Percentiles rank a stretch among this genome's conserved stretches.
These are phyloP conservation scores for Coniochaeta sp. DNA, from an alignment of 2,329 filamentous ascomycete species.

Conservation along the genomic window DNA sequence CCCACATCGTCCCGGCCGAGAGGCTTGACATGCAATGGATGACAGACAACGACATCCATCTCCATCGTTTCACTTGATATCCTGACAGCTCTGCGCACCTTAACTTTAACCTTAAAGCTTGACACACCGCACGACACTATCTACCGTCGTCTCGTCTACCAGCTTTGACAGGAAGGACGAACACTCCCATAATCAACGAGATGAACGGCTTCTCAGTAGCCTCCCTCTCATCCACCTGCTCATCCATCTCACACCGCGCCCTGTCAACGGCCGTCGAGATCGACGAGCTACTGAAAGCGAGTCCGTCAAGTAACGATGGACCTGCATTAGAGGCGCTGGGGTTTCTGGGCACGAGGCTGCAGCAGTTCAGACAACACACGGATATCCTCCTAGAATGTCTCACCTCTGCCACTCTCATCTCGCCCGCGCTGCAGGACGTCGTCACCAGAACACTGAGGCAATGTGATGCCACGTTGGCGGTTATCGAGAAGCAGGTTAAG, in stretches of 20 bases:
- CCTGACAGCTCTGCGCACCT: not conserved
- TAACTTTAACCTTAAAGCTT: not conserved
- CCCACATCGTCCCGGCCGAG: not conserved
- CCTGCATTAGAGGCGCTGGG: constrained; percentile 14
- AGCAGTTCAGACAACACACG: constrained; percentile 17
- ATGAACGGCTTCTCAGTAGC: constrained; percentile 28
- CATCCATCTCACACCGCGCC: constrained; percentile 22
- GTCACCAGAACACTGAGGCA: constrained; percentile 19
- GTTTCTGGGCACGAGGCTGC: constrained; percentile 15
- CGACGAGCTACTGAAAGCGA: constrained; percentile 15
- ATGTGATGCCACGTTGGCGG: constrained; percentile 21
- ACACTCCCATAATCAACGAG: not conserved
- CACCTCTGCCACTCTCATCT: constrained; percentile 17
- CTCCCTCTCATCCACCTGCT: constrained; percentile 23
- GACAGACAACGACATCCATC: too few relatives aligned
- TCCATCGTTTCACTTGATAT: not conserved
- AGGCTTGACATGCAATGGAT: too few relatives aligned
- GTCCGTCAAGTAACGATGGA: constrained; percentile 7
- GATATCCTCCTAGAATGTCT: constrained; percentile 19
- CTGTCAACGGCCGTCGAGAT: constrained; percentile 22
- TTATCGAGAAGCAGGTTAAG: constrained; percentile 26
- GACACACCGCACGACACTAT: not conserved
- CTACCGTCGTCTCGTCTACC: too few relatives aligned
- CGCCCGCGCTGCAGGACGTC: constrained; percentile 20
- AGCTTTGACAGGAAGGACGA: too few relatives aligned